Base-by-base conservation (phyloP, 208 protist genomes). In the Trypanosoma mega region DNA sequence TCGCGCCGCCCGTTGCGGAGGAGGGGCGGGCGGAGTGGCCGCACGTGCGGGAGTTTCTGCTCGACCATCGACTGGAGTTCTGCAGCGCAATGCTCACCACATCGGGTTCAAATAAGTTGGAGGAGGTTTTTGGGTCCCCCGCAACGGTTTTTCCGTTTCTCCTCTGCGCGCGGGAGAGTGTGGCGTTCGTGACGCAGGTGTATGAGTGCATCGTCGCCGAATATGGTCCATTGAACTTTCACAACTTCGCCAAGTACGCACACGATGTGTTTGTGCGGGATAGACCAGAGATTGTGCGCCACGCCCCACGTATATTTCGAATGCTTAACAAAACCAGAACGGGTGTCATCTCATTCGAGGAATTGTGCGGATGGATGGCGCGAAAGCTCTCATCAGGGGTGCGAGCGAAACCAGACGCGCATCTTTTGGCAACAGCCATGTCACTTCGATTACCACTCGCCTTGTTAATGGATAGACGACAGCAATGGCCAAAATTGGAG, bases 81-180 rank as follows among this genome's bases (percentile, higher is more conserved):
- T 87, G 61, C 12, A 91, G 80, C 0, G 82, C 88, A 30, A 74
- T 81, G 45, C 77, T 91, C 30, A 95, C 85, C 0, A 44, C 81
- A 23, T 21, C 65, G 3, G 85, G 85, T 1, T 82, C 85, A 4
- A 95, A 95, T 61, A 47, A 71, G 30, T 76, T 95, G 16, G 88
- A 95, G 63, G 80, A 76, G 2, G 85, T 95, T 21, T 95, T 95
- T 68, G 88, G 88, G 29, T 80, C 85, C 1, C 88, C 88, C 1
- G 79, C 88, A 21, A 95, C 85, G 12, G 82, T 92, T 16, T 95
- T 95, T 46, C 77, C 88, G 0, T 92, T 95, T 46, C 67, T 95
- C 26, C 60, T 79, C 12, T 95, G 85, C 51, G 79, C 78, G 11
- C 75, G 85, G 12, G 82, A 88, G 52, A 90, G 84, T 27, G 71